Base-by-base conservation (phyloP, 148 eudicot genomes). In the Limonium bicolor region DNA sequence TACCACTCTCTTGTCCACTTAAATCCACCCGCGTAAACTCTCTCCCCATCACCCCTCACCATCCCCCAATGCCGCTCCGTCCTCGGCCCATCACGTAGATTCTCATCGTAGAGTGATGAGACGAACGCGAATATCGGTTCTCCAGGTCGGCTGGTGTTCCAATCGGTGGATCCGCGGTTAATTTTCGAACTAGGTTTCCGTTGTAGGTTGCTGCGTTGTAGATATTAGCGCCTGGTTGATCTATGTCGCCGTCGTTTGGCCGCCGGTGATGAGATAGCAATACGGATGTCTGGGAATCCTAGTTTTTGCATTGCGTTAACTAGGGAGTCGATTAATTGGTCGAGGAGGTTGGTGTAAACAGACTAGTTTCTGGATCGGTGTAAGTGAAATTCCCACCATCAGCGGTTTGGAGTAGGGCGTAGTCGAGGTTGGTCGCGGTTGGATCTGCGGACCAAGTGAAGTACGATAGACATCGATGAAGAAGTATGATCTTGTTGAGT, bases 51-150 rank as follows among this genome's bases (percentile, higher is more conserved):
- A 2, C 79, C 62, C 20, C 46, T 15, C 1, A 73, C 20, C 38
- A 87, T 26, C 4, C 96, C 96, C 90, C 94, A 87, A 26, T 78
- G 77, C 21, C 96, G 58, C 61, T 87, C 94, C 0, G 90, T 82
- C 13, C 64, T 78, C 0, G 73, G 82, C 20, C 96, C 96, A 0
- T 23, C 33, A 53, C 79, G 82, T n/a, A 62, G 66, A 41, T 82
- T 66, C 55, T 87, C 96, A 33, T 87, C 57, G 29, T 66, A 87
- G 7, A 87, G 46, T 0, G 96, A 76, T 51, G 73, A 87, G 5
- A 87, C 37, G 48, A 82, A 82, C 1, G 86, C 69, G 3, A 86
- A 90, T 20, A 76, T 78, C 23, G 58, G 34, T 0, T 38, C 26
- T 4, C 74, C 70, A 0, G 96, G 96, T 9, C 77, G 2, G 94